These are phyloP conservation scores for Trichopus zeylanicus DNA, from an alignment of 116 monocot genomes.

Conservation along the genomic window DNA sequence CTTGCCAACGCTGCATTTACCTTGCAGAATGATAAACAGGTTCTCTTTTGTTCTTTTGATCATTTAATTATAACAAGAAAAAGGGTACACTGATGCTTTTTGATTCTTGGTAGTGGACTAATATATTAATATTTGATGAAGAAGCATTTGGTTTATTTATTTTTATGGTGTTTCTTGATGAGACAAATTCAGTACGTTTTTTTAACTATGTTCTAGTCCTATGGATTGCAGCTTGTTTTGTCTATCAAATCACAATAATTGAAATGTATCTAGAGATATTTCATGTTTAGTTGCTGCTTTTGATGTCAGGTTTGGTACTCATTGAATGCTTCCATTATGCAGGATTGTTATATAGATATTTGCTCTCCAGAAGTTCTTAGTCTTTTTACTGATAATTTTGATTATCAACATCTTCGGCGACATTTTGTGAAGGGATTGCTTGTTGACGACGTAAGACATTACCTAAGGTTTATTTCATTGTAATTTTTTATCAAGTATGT, in stretches of 20 bases:
- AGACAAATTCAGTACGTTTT: too few species aligned
- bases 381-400: conserved; percentile 94
- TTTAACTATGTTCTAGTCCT: too few species aligned
- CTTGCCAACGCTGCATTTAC: conserved; percentile 43
- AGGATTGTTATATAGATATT: conserved; percentile 99
- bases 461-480: not conserved
- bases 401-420: conserved; percentile 97
- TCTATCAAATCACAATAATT: too few species aligned
- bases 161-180: too few species aligned
- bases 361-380: conserved; percentile 95
- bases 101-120: too few species aligned
- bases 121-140: too few species aligned
- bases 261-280: too few species aligned
- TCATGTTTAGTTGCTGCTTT: too few species aligned
- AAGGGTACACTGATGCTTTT: too few species aligned
- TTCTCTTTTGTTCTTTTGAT: conserved; percentile 11
- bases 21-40: conserved; percentile 85
- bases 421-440: conserved; percentile 97
- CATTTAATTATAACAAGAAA: not conserved
- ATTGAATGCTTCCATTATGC: conserved; percentile 11
- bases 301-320: not conserved
- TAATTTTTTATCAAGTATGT: not conserved
- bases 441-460: conserved; percentile 77
- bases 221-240: too few species aligned
- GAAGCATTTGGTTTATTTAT: too few species aligned